Evolutionary conservation across 768 basidiomycete species (phyloP), one percentile per base, ranked within the genome.

Genomic region (Auricularia sp.): DNA sequence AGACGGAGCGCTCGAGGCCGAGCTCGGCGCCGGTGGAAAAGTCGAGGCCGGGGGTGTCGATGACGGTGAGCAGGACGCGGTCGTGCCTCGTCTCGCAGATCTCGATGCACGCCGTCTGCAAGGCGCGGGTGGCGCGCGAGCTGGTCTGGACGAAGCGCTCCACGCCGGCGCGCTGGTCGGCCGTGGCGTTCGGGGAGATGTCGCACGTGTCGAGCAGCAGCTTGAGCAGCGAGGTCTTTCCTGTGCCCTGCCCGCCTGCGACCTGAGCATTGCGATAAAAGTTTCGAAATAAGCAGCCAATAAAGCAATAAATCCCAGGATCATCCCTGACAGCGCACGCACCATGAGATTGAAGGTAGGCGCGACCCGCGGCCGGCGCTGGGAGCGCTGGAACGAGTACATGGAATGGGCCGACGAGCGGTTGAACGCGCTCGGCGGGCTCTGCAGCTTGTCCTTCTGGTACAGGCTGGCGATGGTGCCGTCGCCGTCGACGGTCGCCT

Each of bases 281-380:
- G 18, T 45, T 29, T 37, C 13, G 24, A 66, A 18, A 62, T 39
- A 8, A 16, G 18, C 11, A 39, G 33, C 37, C 21, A 59, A n/a
- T 18, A 24, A 29, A 29, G 29, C 0, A 0, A 29, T 29, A 29
- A 29, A 29, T 29, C 29, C 29, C 29, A 29, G 29, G 29, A 29
- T 29, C 0, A 29, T 29, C 29, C 2, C 39, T 18, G 47, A 42
- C 42, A 29, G 33, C 11, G 44, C 70, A 70, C 80, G 65, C 68
- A 90, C 90, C 90, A 93, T 92, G 63, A 94, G 76, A 72, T 94
- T 94, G 78, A 94, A 92, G 2, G 89, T 89, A 5, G 90, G 88
- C 14, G 89, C 82, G 16, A 82, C 75, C 65, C 87, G 82, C 68
- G 79, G 77, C 69, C 88, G 82, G 70, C 87, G 82, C 72, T 89